Conservation (phyloP, 1,284 basidiomycete genomes). For the Irpex sp. region DNA sequence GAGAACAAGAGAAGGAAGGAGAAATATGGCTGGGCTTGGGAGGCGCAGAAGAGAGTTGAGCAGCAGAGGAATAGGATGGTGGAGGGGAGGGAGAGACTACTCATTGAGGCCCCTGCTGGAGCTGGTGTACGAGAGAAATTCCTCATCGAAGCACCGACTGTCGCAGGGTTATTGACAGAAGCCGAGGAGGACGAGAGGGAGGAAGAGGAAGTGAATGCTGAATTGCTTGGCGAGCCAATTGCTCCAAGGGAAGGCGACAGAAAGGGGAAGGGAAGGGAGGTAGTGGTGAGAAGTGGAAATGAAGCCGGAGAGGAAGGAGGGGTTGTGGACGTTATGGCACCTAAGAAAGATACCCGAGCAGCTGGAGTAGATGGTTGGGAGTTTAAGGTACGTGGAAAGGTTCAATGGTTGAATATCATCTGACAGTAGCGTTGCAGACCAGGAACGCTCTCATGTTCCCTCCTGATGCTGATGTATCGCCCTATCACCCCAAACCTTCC, state of each 20-base stretch:
- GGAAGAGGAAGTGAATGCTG: background rate
- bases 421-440: conserved; percentile 41
- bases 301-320: conserved; percentile 22
- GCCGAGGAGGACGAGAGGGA: conserved; percentile 19
- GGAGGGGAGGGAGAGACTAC: conserved; percentile 59
- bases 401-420: background rate
- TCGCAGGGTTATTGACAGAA: conserved; percentile 52
- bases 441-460: conserved; percentile 92
- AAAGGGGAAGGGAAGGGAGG: conserved; percentile 17
- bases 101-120: conserved; percentile 61
- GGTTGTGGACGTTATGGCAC: conserved; percentile 67
- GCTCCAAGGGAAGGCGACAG: conserved; percentile 13
- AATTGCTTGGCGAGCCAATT: no score
- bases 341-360: conserved; percentile 63
- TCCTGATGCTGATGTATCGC: conserved; percentile 85
- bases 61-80: conserved; percentile 57
- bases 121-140: conserved; percentile 66
- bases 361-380: conserved; percentile 81
- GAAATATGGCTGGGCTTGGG: conserved; percentile 87
- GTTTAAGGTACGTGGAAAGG: conserved; percentile 68
- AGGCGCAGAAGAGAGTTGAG: conserved; percentile 80
- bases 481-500: conserved; percentile 53
- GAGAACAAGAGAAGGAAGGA: conserved; percentile 82
- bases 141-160: conserved; percentile 53
- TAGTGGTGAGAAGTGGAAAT: conserved; percentile 11